Conservation (phyloP, 1,139 yeast genomes). For the Taphrina pruni region DNA sequence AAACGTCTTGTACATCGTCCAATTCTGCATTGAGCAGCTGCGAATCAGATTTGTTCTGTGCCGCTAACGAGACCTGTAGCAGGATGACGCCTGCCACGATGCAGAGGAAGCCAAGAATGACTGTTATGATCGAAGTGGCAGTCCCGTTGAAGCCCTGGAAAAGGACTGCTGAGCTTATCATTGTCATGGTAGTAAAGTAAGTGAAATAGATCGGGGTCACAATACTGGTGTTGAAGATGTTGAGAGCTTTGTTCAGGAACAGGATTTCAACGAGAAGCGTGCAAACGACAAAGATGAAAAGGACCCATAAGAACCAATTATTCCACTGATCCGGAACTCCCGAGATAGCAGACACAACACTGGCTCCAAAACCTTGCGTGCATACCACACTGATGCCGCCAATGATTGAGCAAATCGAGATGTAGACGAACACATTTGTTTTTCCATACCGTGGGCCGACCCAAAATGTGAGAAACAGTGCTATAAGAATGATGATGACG, state of each 20-base stretch:
- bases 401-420: conserved; percentile 44
- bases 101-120: conserved; percentile 43
- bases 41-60: conserved; percentile 40
- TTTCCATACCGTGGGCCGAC: conserved; percentile 44
- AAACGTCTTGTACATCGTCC: conserved; percentile 40
- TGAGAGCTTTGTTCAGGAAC: conserved; percentile 45
- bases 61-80: conserved; percentile 43
- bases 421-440: conserved; percentile 42
- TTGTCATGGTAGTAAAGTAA: conserved; percentile 44
- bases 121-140: conserved; percentile 40
- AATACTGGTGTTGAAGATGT: conserved; percentile 44
- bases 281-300: conserved; percentile 42
- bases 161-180: conserved; percentile 44
- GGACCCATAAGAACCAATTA: conserved; percentile 45
- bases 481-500: conserved; percentile 31
- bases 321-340: conserved; percentile 44
- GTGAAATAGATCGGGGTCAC: conserved; percentile 45
- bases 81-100: conserved; percentile 43
- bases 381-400: conserved; percentile 45
- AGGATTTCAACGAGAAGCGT: conserved; percentile 43
- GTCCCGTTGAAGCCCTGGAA: conserved; percentile 45
- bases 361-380: conserved; percentile 45
- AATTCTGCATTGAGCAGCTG: conserved; percentile 39
- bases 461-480: conserved; percentile 41
- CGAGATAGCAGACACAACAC: conserved; percentile 44